Base-by-base conservation (phyloP, 495 filamentous ascomycete genomes). In the Penicillium longicatenatum region DNA sequence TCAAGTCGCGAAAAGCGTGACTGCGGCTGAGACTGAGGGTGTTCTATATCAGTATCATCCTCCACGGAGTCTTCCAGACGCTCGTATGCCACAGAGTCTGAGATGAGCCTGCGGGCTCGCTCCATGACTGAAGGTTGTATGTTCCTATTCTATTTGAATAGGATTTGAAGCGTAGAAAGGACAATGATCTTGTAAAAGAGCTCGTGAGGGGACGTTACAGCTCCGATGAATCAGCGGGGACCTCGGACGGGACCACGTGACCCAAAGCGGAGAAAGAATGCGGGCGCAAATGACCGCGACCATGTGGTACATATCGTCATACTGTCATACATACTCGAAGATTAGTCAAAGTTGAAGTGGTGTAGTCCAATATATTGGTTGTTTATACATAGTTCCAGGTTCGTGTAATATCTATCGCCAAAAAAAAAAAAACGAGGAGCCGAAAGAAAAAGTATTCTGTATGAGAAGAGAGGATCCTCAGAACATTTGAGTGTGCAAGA, bases 1-100 rank as follows among this genome's bases (percentile, higher is more conserved):
- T 93, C 88, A 44, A 91, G 69, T 81, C 85, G 87, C 49, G 88
- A 90, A 72, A 91, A 90, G n/a, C 76, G 77, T 56, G 65, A 20
- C 21, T 11, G 53, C 20, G 59, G 52, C 48, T 26, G 63, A 24
- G 16, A 44, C 33, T 52, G 39, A n/a, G 58, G 21, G 43, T 66
- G 42, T 54, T 31, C 42, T 30, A 47, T 24, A 42, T 63, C 62
- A 46, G 66, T 66, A 52, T 61, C 69, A 29, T 73, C 77, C 47
- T 70, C 74, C 24, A 60, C 64, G 6, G 69, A 66, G 20, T 77
- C 76, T n/a, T 75, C 77, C 37, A 88, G 70, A 44, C 80, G 82
- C 65, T 84, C 84, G 62, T 89, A 89, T 29, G 80, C 79, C 35
- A 73, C 68, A 26, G 72, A 71, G 48, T 73, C 71, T 43, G 79